These are phyloP conservation scores for Gamsiella multidivaricata DNA, from an alignment of 192 early-diverging fungal species.

Conservation along the genomic window DNA sequence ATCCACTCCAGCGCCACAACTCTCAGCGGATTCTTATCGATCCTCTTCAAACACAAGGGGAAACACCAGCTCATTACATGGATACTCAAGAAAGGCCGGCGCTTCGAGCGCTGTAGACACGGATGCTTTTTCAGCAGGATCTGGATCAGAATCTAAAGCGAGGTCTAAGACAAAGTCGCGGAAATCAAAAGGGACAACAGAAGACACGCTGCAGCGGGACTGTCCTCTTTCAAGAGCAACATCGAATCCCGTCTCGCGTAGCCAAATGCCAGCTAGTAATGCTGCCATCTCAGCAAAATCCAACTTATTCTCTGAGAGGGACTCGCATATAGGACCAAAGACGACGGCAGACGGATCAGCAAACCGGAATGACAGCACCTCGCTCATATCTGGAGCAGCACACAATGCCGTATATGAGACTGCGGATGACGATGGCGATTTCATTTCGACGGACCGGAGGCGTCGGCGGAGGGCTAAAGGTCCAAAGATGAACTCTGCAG, in stretches of 20 bases:
- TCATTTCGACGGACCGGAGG: constrained; percentile 44
- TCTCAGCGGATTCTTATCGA: constrained; percentile 7
- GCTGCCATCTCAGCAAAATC: neutral
- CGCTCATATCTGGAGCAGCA: neutral
- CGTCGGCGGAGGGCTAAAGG: constrained; percentile 31
- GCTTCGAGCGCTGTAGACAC: constrained; percentile 34
- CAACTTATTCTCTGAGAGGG: neutral
- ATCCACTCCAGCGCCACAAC: neutral
- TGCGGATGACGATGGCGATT: constrained; percentile 42
- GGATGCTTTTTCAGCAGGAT: constrained; percentile 42
- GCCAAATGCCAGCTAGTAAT: neutral
- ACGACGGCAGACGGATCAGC: neutral
- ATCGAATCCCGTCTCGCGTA: too few relatives aligned
- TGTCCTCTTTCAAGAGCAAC: too few relatives aligned
- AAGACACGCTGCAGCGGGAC: neutral
- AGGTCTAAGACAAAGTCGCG: constrained; percentile 33
- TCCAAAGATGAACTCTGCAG: neutral
- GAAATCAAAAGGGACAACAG: constrained; percentile 7
- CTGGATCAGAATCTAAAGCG: constrained; percentile 40
- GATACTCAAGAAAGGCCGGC: neutral
- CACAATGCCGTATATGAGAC: constrained; percentile 17
- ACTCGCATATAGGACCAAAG: neutral
- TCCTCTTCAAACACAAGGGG: constrained; percentile 10
- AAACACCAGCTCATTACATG: constrained; percentile 1
- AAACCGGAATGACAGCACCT: neutral